Conservation (phyloP, 2,329 filamentous ascomycete species). For the Talaromyces sp. region DNA sequence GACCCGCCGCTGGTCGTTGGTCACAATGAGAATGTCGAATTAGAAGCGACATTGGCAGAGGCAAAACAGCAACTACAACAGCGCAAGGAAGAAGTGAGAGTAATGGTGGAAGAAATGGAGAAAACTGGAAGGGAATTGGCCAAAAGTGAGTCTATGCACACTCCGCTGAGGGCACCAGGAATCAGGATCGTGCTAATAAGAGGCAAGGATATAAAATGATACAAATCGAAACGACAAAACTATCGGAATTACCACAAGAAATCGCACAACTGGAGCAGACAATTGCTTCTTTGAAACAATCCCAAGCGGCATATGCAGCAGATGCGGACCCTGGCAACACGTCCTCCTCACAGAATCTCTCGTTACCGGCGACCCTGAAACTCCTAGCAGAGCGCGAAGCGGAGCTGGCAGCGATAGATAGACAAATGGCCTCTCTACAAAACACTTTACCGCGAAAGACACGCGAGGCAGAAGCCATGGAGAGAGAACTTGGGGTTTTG, state of each 20-base stretch:
- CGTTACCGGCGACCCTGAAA: slow-evolving; percentile 40
- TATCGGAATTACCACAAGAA: slow-evolving; percentile 51
- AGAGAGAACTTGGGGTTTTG: slow-evolving; percentile 42
- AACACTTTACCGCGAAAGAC: slow-evolving; percentile 44
- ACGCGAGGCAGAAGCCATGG: slow-evolving; percentile 44
- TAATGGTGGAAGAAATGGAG: slow-evolving; percentile 71
- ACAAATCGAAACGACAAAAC: slow-evolving; percentile 50
- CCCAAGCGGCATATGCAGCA: slow-evolving; percentile 59
- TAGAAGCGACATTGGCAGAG: slow-evolving; percentile 67
- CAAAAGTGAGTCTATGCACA: slow-evolving; percentile 40
- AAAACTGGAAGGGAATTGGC: slow-evolving; percentile 64
- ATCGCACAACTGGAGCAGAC: slow-evolving; percentile 52
- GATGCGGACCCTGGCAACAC: slow-evolving; percentile 38
- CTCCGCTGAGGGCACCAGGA: neutral
- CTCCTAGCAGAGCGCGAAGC: slow-evolving; percentile 41
- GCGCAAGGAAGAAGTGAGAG: slow-evolving; percentile 74
- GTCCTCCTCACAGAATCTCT: slow-evolving; percentile 38
- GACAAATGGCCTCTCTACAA: slow-evolving; percentile 42
- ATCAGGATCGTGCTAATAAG: neutral
- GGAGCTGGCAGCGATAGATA: slow-evolving; percentile 41
- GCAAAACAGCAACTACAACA: slow-evolving; percentile 74
- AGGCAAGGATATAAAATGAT: slow-evolving; percentile 52
- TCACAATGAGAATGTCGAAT: slow-evolving; percentile 72
- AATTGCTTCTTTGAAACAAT: slow-evolving; percentile 50
- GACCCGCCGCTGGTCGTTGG: slow-evolving; percentile 84